phyloP scores from a whole-genome alignment of 192 early-diverging fungal species.

The Coemansia sp. region DNA sequence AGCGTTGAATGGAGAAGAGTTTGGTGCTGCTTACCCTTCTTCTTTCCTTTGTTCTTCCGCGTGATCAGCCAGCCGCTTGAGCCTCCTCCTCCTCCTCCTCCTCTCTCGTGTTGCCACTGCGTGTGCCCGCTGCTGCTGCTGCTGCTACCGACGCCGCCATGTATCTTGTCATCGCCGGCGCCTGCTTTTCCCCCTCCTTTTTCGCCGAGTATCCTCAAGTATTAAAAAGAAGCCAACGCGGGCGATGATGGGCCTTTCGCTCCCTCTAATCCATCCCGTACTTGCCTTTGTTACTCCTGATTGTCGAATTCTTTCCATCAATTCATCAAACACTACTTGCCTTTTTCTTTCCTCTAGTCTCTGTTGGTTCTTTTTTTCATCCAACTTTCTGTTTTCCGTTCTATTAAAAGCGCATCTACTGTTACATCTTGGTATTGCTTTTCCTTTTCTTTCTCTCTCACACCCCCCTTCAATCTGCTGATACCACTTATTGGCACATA shows the following conservation, averaged over 20 bases:
- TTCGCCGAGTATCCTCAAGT: not conserved
- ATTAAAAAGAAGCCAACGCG: not conserved
- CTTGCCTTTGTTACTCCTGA: conserved; percentile 1
- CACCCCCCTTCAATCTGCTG: not conserved
- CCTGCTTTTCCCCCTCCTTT: not conserved
- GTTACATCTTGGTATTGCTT: conserved; percentile 6
- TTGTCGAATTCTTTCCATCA: not conserved
- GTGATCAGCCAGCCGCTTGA: conserved; percentile 9
- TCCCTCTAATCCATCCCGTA: not conserved
- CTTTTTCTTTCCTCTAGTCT: not conserved
- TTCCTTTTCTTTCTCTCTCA: not conserved
- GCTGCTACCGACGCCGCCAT: not conserved
- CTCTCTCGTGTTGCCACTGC: not conserved
- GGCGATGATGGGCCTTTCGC: not conserved
- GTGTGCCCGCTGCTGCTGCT: not conserved
- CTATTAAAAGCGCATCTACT: not conserved
- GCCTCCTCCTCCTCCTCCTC: conserved; percentile 2
- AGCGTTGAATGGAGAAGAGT: not conserved
- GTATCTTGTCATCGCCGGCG: not conserved
- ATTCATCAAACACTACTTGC: not conserved
- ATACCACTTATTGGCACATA: too few relatives aligned
- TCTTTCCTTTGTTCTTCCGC: not conserved
- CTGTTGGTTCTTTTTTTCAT: conserved; percentile 6
- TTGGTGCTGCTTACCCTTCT: not conserved
- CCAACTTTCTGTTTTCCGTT: conserved; percentile 6